Evolutionary conservation across 768 basidiomycete genomes (phyloP).

Genomic region (Boletus subcaerulescens): DNA sequence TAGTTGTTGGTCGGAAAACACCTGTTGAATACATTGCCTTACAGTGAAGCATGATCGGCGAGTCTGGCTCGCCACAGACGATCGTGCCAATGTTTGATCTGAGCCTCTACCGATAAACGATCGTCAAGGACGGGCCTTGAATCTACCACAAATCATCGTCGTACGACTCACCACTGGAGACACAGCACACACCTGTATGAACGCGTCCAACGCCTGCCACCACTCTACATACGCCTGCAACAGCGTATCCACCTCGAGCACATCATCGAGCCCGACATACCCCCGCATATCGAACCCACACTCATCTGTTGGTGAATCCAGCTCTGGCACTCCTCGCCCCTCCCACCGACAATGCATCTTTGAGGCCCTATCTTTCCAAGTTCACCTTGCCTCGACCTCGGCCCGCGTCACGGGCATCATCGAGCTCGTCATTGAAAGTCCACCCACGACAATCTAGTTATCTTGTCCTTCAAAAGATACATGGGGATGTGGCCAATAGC

Average conservation of each 20-base stretch:
- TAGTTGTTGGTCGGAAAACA: too few species aligned
- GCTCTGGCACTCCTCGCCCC: conserved; percentile 20
- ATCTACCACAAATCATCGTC: conserved; percentile 29
- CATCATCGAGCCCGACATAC: conserved; percentile 46
- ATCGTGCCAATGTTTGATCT: too few species aligned
- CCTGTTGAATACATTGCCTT: too few species aligned
- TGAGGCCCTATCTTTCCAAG: too few species aligned
- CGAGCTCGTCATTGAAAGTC: too few species aligned
- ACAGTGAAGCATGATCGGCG: too few species aligned
- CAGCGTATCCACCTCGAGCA: conserved; percentile 61
- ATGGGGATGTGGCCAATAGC: too few species aligned
- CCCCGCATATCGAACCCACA: conserved; percentile 30
- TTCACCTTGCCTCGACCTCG: conserved; percentile 56
- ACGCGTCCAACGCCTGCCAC: conserved; percentile 71
- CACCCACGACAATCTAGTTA: too few species aligned
- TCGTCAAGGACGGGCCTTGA: conserved; percentile 39
- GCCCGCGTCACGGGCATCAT: conserved; percentile 43
- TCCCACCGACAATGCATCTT: too few species aligned
- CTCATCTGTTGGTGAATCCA: conserved; percentile 12
- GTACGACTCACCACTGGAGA: background rate
- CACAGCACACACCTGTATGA: conserved; percentile 54
- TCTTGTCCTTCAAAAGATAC: too few species aligned
- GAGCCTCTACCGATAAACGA: too few species aligned
- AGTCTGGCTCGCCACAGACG: too few species aligned
- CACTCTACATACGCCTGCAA: conserved; percentile 59